Base-by-base conservation (phyloP, 164 flowering plant genomes). In the Nymphaea thermarum region DNA sequence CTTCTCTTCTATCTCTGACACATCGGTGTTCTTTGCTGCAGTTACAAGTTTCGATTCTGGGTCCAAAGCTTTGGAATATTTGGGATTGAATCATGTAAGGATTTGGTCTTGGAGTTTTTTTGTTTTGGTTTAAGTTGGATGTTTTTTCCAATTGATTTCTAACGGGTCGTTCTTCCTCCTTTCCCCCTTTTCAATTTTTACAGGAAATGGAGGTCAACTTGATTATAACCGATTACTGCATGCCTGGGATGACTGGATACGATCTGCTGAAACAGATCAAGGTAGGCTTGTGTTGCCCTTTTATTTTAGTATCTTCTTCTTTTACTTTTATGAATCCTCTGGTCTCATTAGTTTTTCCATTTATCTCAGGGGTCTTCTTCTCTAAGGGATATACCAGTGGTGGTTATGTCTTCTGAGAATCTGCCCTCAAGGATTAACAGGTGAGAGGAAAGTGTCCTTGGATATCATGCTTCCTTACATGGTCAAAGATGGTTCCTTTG, bases 371-470 rank as follows among this genome's bases (percentile, higher is more conserved):
- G 86, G 79, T 88, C 98, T 17, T 79, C 93, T 60, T 78, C 82
- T 62, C 68, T 90, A 51, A 88, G 79, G 76, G 80, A 90, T 77
- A 90, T 93, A 66, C 98, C 98, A 16, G 96, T 93, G 6, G 98
- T 93, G 42, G 86, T 93, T 65, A 93, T 93, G 98, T 93, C 98
- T 51, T 93, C 98, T 68, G 96, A 93, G 79, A 86, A 93, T 79
- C 90, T 86, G 53, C 95, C 93, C 67, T 82, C 95, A 66, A 86
- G 96, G 62, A 93, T 93, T 74, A 88, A 55, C 79, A 88, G 94
- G 98, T 92, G 75, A 80, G 71, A 71, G 64, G 4, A 16, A 4
- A 64, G 65, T 44, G 70, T 16, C 41, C 25, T 60, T 60, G 55
- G 55, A 47, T 47, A 3, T 14, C 55, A 47, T 3, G 55, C 55